A percentile compares a stretch with the other conserved stretches of the same genome.
These are phyloP conservation scores for Colletotrichum limetticola DNA, from an alignment of 2,329 filamentous ascomycete species.

Conservation along the genomic window DNA sequence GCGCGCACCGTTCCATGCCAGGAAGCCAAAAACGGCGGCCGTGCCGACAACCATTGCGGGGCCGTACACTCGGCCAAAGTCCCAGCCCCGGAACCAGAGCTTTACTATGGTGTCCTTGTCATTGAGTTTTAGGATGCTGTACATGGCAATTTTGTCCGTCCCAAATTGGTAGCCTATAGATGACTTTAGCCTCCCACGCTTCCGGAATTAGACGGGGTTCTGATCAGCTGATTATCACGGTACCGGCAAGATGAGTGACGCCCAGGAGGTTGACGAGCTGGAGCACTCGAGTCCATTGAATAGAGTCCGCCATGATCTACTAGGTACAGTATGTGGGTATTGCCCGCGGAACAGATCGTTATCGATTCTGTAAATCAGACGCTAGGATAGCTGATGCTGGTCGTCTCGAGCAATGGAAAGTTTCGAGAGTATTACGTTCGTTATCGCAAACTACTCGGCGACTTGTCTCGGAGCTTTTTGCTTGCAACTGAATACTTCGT, in stretches of 20 bases:
- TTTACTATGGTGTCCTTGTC: background rate
- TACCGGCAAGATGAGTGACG: background rate
- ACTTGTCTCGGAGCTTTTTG: background rate
- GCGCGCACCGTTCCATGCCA: slow-evolving; percentile 16
- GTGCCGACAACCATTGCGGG: slow-evolving; percentile 4
- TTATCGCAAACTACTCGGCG: background rate
- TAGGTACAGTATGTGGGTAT: background rate
- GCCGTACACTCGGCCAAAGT: slow-evolving; percentile 1
- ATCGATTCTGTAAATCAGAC: background rate
- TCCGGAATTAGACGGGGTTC: too few relatives aligned
- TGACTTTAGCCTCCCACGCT: too few relatives aligned
- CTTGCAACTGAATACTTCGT: too few relatives aligned
- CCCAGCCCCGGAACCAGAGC: background rate
- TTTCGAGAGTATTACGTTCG: background rate
- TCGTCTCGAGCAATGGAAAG: background rate
- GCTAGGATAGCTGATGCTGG: background rate
- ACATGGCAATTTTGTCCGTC: background rate
- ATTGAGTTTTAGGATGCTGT: background rate
- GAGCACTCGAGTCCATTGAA: background rate
- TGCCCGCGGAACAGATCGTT: background rate
- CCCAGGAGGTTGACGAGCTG: background rate
- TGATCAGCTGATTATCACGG: background rate
- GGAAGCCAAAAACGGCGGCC: slow-evolving; percentile 1
- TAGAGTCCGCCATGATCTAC: background rate
- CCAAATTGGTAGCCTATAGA: background rate